Conservation (phyloP, 495 filamentous ascomycete species). For the Friedmanniomyces simplex region DNA sequence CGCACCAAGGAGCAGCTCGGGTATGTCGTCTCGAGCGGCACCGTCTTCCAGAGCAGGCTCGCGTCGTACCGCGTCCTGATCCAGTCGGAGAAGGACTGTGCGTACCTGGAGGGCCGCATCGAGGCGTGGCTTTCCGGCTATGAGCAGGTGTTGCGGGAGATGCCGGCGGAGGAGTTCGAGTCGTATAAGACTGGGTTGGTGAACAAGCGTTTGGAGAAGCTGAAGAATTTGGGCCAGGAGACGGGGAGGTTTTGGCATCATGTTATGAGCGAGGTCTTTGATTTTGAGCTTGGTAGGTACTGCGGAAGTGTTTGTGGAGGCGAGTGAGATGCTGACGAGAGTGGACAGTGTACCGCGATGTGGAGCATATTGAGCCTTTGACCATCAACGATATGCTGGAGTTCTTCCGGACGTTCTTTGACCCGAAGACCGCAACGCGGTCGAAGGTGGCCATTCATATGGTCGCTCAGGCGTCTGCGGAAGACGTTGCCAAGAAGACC, state of each 20-base stretch:
- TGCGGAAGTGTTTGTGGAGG: neutral
- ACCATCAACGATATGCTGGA: constrained; percentile 67
- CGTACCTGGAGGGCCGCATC: constrained; percentile 78
- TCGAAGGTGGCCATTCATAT: constrained; percentile 79
- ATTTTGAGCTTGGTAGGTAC: constrained; percentile 69
- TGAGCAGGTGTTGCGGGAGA: constrained; percentile 53
- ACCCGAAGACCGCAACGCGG: constrained; percentile 58
- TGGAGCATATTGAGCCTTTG: constrained; percentile 58
- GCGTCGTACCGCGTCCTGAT: constrained; percentile 85
- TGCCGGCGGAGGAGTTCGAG: constrained; percentile 80
- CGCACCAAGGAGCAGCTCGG: constrained; percentile 96
- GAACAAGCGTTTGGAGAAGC: constrained; percentile 77
- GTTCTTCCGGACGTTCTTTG: constrained; percentile 70
- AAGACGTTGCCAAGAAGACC: constrained; percentile 26
- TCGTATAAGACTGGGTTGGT: constrained; percentile 82
- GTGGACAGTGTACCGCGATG: constrained; percentile 58
- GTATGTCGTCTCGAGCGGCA: constrained; percentile 85
- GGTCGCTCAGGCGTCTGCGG: constrained; percentile 51
- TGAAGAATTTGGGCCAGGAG: constrained; percentile 87
- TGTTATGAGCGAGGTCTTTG: constrained; percentile 75
- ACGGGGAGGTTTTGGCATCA: constrained; percentile 72
- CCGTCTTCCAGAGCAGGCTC: constrained; percentile 55
- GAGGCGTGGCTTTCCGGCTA: constrained; percentile 68
- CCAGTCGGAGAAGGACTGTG: constrained; percentile 76
- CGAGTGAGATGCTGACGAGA: neutral